phyloP scores from a whole-genome alignment of 495 filamentous ascomycete genomes.

The Immersiella caudata region DNA sequence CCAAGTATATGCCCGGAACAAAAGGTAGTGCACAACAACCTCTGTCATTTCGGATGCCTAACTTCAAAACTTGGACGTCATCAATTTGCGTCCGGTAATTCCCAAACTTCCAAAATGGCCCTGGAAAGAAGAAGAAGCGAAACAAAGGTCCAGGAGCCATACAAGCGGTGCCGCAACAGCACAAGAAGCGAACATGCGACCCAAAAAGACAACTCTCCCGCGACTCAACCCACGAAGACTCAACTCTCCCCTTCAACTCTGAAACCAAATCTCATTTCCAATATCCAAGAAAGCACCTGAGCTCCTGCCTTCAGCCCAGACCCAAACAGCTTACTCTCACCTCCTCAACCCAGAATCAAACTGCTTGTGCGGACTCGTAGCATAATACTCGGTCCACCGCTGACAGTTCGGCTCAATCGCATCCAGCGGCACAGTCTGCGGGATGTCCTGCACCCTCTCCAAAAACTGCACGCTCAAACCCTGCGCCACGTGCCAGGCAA shows the following conservation, averaged over 20 bases:
- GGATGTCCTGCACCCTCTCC: constrained; percentile 41
- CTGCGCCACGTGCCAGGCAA: constrained; percentile 52
- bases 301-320: neutral
- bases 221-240: neutral
- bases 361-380: constrained; percentile 39
- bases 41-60: too few relatives aligned
- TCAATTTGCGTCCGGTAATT: too few relatives aligned
- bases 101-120: neutral
- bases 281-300: too few relatives aligned
- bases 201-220: neutral
- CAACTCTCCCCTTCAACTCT: neutral
- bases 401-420: constrained; percentile 38
- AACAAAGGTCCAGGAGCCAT: neutral
- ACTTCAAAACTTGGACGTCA: too few relatives aligned
- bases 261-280: too few relatives aligned
- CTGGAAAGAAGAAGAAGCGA: neutral
- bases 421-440: constrained; percentile 32
- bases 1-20: too few relatives aligned
- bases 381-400: constrained; percentile 41
- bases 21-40: too few relatives aligned
- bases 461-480: constrained; percentile 51
- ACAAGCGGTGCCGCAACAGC: neutral
- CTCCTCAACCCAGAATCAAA: constrained; percentile 57
- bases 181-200: neutral
- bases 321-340: constrained; percentile 13